These are phyloP conservation scores for Cyclotella choctawhatcheeana DNA, from an alignment of 108 stramenopile genomes.

Conservation along the genomic window DNA sequence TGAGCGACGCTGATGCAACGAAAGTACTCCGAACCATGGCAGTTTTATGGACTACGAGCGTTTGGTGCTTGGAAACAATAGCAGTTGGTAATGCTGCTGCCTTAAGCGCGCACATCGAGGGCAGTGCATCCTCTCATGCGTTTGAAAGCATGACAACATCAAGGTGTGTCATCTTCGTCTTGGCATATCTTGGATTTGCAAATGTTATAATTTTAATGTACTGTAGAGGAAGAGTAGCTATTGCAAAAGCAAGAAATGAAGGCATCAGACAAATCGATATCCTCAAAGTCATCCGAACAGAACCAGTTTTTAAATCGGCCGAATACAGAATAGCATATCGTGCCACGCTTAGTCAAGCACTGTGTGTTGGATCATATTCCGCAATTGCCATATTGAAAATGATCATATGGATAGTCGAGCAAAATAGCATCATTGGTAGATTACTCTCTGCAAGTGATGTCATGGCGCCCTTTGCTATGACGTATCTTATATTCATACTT, in stretches of 20 bases:
- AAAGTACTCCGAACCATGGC: neutral
- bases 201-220: neutral
- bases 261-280: neutral
- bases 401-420: slow-evolving; percentile 4
- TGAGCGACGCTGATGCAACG: neutral
- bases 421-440: neutral
- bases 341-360: slow-evolving; percentile 9
- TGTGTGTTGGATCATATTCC: neutral
- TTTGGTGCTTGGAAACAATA: neutral
- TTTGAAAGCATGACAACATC: neutral
- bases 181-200: neutral
- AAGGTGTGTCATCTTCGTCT: neutral
- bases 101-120: neutral
- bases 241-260: neutral
- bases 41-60: neutral
- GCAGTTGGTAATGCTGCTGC: neutral
- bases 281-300: neutral
- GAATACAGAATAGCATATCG: neutral
- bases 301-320: neutral
- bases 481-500: neutral
- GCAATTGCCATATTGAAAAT: neutral
- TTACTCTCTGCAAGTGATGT: neutral
- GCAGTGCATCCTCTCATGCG: neutral
- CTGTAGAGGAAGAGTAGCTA: neutral
- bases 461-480: slow-evolving; percentile 1